Evolutionary conservation across 345 rosid species (phyloP).

Genomic region (Eucalyptus melliodora): DNA sequence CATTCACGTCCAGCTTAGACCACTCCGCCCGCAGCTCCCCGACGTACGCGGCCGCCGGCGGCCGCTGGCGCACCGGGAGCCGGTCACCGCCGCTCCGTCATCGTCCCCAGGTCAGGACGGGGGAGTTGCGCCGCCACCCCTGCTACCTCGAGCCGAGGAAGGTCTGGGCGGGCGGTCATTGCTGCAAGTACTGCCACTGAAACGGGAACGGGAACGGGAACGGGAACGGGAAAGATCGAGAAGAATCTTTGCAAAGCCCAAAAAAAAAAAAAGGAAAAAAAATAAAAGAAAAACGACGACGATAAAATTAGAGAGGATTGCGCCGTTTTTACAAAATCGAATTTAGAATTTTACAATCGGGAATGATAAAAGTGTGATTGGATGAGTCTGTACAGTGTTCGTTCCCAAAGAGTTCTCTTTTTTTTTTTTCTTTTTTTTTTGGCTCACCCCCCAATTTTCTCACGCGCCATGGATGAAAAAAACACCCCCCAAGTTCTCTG

Average conservation of each 20-base stretch:
- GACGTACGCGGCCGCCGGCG: not conserved
- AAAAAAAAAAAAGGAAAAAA: not conserved
- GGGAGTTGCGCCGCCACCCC: slow-evolving; percentile 2
- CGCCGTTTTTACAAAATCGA: not conserved
- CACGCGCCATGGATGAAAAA: not conserved
- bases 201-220: not conserved
- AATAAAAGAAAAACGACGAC: not conserved
- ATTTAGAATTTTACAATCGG: not conserved
- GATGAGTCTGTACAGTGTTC: not conserved
- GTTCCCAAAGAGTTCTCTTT: not conserved
- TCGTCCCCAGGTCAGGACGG: not conserved
- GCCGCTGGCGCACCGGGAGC: not conserved
- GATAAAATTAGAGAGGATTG: not conserved
- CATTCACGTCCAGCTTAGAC: slow-evolving; percentile 22
- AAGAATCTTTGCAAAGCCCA: not conserved
- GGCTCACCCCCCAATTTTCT: not conserved
- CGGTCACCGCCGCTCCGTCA: not conserved
- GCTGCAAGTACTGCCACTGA: slow-evolving; percentile 7
- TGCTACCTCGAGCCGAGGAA: slow-evolving; percentile 1
- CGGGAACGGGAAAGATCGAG: not conserved
- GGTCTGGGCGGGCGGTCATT: not conserved
- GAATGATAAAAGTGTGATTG: not conserved
- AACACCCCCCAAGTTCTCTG: not conserved
- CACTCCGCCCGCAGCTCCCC: not conserved
- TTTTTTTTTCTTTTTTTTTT: fast-evolving